Base-by-base conservation (phyloP, 2,329 filamentous ascomycete species). In the Endothia cerciana region DNA sequence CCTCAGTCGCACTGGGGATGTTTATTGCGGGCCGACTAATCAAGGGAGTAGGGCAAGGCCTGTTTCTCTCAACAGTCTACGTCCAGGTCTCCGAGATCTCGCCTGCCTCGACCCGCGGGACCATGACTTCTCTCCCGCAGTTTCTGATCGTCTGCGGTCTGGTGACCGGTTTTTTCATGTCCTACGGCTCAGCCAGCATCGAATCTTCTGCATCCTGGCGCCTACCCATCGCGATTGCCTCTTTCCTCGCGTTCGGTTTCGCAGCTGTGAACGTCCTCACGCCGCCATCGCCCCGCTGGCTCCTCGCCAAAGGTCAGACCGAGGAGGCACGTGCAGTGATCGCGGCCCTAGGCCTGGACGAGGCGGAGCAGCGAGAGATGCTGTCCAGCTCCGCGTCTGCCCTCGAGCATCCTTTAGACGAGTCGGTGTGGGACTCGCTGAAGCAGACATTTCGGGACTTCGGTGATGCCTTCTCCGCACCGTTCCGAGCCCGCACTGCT, bases 51-150 rank as follows among this genome's bases (percentile, higher is more conserved):
- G 87, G 87, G 0, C 81, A 88, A 65, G 86, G 87, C 0, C 71
- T 89, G 0, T 87, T 82, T 65, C 70, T 89, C 11, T 82, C 83
- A 15, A 84, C 80, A 2, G 80, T 86, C 4, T 78, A 74, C 57
- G 80, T 81, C 4, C 83, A 88, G 69, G 82, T 88, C 8, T 85
- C 84, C 25, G 87, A 89, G 71, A 87, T 89, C 45, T 82, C 85
- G 0, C 86, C 87, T 0, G 77, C 82, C 0, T 76, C 77, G 0
- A 73, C 79, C 17, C 78, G 87, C 30, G 86, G 85, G 2, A 75
- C 80, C 3, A 75, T 89, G 65, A 82, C 83, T 0, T 82, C 85
- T 0, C 72, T 82, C 0, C 83, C 85, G 1, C 85, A 88, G 69
- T 77, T 88, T n/a, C 68, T 82, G 1, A 84, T 82, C 41, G 82